Percentiles rank a stretch among this genome's conserved stretches.
Evolutionary conservation across 2,329 filamentous ascomycete species (phyloP).

Genomic region (Phyllosticta capitalensis): DNA sequence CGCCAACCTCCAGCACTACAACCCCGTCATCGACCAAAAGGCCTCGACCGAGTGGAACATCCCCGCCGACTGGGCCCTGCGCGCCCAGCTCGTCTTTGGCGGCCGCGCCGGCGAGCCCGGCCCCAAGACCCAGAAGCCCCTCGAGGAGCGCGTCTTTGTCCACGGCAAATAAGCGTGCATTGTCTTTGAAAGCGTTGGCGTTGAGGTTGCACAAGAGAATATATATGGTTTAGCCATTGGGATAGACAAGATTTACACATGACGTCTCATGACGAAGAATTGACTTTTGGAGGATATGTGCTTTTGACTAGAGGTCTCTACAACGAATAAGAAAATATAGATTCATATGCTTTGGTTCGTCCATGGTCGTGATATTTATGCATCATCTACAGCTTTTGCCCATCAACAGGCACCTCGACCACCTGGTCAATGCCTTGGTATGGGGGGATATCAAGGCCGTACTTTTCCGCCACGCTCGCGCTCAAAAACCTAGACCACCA

Average conservation of each 20-base stretch:
- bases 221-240: not conserved
- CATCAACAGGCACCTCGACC: slow-evolving; percentile 56
- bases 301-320: too few relatives aligned
- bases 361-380: not conserved
- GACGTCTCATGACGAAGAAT: not conserved
- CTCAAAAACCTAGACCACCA: slow-evolving; percentile 59
- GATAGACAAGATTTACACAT: not conserved
- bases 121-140: slow-evolving; percentile 54
- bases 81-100: slow-evolving; percentile 80
- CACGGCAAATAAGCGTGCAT: slow-evolving; percentile 18
- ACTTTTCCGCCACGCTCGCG: slow-evolving; percentile 69
- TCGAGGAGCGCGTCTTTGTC: slow-evolving; percentile 52
- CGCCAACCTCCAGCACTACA: slow-evolving; percentile 89
- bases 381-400: slow-evolving; percentile 37
- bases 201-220: not conserved
- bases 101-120: slow-evolving; percentile 46
- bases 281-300: not conserved
- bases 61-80: slow-evolving; percentile 63
- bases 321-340: not conserved
- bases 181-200: not conserved
- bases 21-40: slow-evolving; percentile 70
- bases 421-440: slow-evolving; percentile 86
- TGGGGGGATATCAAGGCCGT: slow-evolving; percentile 68
- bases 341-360: not conserved
- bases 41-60: slow-evolving; percentile 61